These are phyloP conservation scores for Oryza officinalis DNA, from an alignment of 176 grass and related monocot species.

Conservation along the genomic window DNA sequence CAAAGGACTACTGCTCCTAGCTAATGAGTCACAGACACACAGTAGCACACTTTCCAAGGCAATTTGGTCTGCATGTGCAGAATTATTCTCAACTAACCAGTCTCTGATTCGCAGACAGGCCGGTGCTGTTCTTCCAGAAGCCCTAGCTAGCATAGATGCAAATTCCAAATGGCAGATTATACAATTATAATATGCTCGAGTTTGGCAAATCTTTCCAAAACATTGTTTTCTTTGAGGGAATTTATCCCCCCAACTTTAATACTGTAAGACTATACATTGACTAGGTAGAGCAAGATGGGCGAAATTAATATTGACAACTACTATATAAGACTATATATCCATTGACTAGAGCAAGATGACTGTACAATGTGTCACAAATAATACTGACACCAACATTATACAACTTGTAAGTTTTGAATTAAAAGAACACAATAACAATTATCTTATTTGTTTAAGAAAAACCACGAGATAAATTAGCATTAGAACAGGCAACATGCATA, in stretches of 20 bases:
- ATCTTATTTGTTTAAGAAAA: not conserved
- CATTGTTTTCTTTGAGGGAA: not conserved
- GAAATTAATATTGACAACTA: not conserved
- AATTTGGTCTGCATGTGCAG: not conserved
- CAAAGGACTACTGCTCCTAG: too few species aligned
- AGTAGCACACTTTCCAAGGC: not conserved
- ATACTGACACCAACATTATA: not conserved
- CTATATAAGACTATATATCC: not conserved
- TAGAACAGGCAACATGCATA: not conserved
- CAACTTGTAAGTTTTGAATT: not conserved
- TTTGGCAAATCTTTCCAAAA: not conserved
- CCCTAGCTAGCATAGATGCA: not conserved
- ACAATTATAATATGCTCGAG: not conserved
- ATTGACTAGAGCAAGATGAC: not conserved
- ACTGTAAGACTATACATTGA: not conserved
- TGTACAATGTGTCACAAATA: not conserved
- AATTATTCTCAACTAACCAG: not conserved
- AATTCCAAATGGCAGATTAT: not conserved
- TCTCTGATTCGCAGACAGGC: not conserved
- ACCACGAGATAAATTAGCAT: not conserved
- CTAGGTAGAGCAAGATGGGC: not conserved
- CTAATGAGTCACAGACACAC: not conserved
- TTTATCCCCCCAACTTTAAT: not conserved
- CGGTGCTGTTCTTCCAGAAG: not conserved
- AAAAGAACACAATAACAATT: not conserved